Percentiles rank a stretch among this genome's conserved stretches.
Evolutionary conservation across 768 basidiomycete species (phyloP).

Genomic region (Boletus bicolor): DNA sequence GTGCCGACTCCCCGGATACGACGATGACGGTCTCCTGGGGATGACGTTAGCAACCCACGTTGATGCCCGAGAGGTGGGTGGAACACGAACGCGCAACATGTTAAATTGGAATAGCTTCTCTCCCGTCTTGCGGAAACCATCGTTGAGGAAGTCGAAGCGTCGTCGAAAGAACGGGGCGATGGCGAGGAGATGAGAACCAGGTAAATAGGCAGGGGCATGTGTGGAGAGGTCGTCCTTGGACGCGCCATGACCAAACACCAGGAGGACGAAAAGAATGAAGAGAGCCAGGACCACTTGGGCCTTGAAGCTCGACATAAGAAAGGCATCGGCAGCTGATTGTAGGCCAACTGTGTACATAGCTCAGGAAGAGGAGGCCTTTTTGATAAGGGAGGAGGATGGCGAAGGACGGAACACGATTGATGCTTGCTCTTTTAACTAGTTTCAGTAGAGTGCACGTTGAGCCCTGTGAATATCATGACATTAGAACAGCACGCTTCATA

Average conservation of each 20-base stretch:
- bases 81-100: conserved; percentile 54
- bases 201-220: conserved; percentile 51
- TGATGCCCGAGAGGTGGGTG: conserved; percentile 5
- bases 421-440: conserved; percentile 24
- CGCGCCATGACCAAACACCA: conserved; percentile 33
- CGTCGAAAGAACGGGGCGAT: conserved; percentile 66
- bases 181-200: conserved; percentile 54
- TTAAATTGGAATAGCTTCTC: conserved; percentile 67
- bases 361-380: conserved; percentile 23
- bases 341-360: conserved; percentile 44
- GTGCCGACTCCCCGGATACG: conserved; percentile 68
- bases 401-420: conserved; percentile 22
- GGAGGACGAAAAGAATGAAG: conserved; percentile 38
- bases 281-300: conserved; percentile 34
- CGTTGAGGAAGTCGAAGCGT: conserved; percentile 70
- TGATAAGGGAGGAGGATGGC: conserved; percentile 26
- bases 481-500: conserved; percentile 23
- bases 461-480: conserved; percentile 24
- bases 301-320: conserved; percentile 34
- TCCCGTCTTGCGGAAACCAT: conserved; percentile 67
- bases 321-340: conserved; percentile 36
- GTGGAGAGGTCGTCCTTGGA: conserved; percentile 44
- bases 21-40: conserved; percentile 70
- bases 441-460: conserved; percentile 21
- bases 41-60: conserved; percentile 20